Conservation (phyloP, 495 filamentous ascomycete species). For the Cetradonia linearis region DNA sequence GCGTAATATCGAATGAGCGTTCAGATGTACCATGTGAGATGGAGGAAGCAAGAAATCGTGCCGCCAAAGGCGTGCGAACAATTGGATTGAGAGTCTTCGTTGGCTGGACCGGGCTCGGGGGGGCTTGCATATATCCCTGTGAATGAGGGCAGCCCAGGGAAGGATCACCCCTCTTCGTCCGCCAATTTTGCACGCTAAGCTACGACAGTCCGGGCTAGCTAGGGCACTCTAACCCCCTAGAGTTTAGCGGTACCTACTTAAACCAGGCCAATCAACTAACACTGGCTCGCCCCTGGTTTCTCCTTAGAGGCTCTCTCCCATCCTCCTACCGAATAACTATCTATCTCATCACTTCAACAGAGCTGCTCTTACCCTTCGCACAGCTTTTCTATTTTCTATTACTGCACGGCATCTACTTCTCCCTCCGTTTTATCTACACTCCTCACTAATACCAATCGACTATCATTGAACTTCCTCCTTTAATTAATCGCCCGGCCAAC, state of each 20-base stretch:
- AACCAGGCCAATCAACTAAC: background rate
- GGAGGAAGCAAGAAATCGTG: constrained; percentile 5
- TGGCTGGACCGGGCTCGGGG: background rate
- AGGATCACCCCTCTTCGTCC: background rate
- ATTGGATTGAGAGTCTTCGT: background rate
- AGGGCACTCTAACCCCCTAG: background rate
- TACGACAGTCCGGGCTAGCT: background rate
- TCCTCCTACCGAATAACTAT: background rate
- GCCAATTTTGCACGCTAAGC: background rate
- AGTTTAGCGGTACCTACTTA: background rate
- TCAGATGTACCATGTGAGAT: background rate
- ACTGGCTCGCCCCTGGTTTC: constrained; percentile 1
- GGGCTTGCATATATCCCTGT: background rate
- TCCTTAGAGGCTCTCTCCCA: background rate
- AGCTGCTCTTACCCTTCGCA: background rate
- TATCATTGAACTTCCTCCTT: constrained; percentile 10
- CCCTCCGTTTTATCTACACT: background rate
- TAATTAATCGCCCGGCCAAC: constrained; percentile 12
- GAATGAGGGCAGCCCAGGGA: background rate
- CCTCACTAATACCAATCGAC: constrained; percentile 10
- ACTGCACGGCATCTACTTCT: background rate
- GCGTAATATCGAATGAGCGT: constrained; percentile 4
- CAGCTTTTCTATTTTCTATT: constrained; percentile 8
- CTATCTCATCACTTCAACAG: background rate
- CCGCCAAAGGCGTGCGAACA: background rate